A percentile compares a stretch with the other conserved stretches of the same genome.
phyloP scores from a whole-genome alignment of 345 rosid genomes.

The Pelargonium nanum region DNA sequence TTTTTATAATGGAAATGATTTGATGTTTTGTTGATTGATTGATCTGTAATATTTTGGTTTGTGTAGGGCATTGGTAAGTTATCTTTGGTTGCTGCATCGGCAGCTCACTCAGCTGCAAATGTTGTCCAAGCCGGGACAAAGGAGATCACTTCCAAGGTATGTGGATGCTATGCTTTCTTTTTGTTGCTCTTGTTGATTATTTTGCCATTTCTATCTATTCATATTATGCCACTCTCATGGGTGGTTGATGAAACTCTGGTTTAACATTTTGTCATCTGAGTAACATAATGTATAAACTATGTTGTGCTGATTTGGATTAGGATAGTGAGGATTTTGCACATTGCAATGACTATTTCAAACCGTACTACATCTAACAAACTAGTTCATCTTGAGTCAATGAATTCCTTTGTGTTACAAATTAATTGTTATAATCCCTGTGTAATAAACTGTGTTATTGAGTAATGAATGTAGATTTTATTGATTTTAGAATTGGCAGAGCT shows the following conservation, averaged over 20 bases:
- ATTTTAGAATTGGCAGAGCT: too few species aligned
- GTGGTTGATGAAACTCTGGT: too few species aligned
- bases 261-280: too few species aligned
- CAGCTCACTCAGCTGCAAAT: constrained; percentile 38
- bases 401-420: too few species aligned
- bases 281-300: not conserved
- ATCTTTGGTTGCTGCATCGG: constrained; percentile 73
- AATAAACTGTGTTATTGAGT: too few species aligned
- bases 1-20: not conserved
- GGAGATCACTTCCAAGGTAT: constrained; percentile 70
- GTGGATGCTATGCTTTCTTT: not conserved
- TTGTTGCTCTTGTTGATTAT: too few species aligned
- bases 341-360: not conserved
- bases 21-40: not conserved
- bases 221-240: too few species aligned
- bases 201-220: too few species aligned
- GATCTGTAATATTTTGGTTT: constrained; percentile 2
- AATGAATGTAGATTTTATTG: too few species aligned
- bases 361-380: not conserved
- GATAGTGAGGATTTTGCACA: too few species aligned
- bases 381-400: too few species aligned
- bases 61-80: constrained; percentile 71
- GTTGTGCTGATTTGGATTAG: not conserved
- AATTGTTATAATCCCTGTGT: too few species aligned
- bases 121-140: constrained; percentile 80